These are phyloP conservation scores for Oryza australiensis DNA, from an alignment of 176 grass and related monocot genomes.

Conservation along the genomic window DNA sequence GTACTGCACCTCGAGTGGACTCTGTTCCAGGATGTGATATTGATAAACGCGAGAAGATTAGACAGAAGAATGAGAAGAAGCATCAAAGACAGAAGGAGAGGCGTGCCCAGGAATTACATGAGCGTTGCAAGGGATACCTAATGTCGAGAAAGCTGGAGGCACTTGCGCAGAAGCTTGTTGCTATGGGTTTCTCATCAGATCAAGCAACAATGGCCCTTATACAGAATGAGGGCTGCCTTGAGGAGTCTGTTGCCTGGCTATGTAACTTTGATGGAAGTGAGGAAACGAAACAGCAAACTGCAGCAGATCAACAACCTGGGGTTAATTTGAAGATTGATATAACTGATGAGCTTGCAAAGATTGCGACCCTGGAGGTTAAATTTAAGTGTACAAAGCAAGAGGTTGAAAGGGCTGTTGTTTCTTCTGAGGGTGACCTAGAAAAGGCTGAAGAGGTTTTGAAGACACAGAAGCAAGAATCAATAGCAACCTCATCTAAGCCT, in stretches of 20 bases:
- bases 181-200: conserved; percentile 94
- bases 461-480: conserved; percentile 74
- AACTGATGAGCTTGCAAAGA: conserved; percentile 75
- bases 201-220: conserved; percentile 96
- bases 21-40: conserved; percentile 76
- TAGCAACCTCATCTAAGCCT: conserved; percentile 28
- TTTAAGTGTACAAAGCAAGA: conserved; percentile 92
- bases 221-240: conserved; percentile 87
- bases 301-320: conserved; percentile 57
- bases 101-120: conserved; percentile 87
- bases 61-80: conserved; percentile 98
- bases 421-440: conserved; percentile 87
- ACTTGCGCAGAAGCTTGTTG: conserved; percentile 80
- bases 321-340: conserved; percentile 94
- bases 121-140: conserved; percentile 89
- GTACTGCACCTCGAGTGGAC: conserved; percentile 45
- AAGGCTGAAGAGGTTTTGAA: conserved; percentile 85
- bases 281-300: conserved; percentile 73
- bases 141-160: conserved; percentile 92
- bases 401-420: conserved; percentile 94
- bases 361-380: conserved; percentile 68
- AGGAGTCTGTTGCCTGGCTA: conserved; percentile 91
- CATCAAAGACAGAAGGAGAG: conserved; percentile 97
- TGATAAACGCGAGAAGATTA: conserved; percentile 97
- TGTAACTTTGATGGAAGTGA: conserved; percentile 82